phyloP scores from a whole-genome alignment of 192 early-diverging fungal genomes.

The Entomortierella chlamydospora region DNA sequence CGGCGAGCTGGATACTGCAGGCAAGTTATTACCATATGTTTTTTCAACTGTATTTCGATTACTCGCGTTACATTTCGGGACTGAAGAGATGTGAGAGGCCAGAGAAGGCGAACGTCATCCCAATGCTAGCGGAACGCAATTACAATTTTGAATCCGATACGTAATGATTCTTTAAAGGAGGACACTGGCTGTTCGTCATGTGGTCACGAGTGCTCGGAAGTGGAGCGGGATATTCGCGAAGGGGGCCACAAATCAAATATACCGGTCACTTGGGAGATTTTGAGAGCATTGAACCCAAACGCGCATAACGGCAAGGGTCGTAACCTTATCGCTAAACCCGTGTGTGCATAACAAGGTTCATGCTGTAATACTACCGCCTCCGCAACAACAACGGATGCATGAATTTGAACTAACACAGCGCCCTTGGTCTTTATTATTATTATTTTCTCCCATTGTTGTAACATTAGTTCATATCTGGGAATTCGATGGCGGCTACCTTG shows the following conservation, averaged over 20 bases:
- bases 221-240: neutral
- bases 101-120: neutral
- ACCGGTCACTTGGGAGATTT: neutral
- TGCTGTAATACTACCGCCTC: too few species aligned
- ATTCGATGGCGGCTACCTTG: conserved; percentile 90
- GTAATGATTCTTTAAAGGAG: neutral
- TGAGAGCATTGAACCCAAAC: conserved; percentile 31
- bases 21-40: conserved; percentile 69
- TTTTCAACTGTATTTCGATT: conserved; percentile 6
- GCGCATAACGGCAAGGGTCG: neutral
- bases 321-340: neutral
- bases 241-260: neutral
- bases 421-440: neutral
- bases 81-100: too few species aligned
- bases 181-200: conserved; percentile 1
- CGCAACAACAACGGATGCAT: too few species aligned
- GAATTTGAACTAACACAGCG: too few species aligned
- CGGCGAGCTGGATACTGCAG: conserved; percentile 87
- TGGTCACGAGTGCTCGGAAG: conserved; percentile 1
- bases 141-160: neutral
- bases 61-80: too few species aligned
- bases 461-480: conserved; percentile 92
- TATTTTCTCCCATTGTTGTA: neutral
- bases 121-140: neutral
- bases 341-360: too few species aligned